Conservation (phyloP, 2,329 filamentous ascomycete species). For the Aspergillus ochraceoroseus region DNA sequence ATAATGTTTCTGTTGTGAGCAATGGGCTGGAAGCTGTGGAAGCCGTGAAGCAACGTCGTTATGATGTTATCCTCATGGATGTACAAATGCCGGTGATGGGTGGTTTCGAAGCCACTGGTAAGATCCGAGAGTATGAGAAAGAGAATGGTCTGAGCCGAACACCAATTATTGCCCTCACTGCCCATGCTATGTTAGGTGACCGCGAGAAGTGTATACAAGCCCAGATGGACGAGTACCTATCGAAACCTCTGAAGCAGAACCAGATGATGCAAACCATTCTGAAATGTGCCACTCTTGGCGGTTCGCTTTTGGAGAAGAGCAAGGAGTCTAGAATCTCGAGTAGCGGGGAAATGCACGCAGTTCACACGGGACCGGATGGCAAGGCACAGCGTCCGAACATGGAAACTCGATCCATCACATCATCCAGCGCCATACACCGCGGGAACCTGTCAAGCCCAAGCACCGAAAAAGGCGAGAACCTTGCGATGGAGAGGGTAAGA, state of each 20-base stretch:
- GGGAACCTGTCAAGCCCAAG: slow-evolving; percentile 60
- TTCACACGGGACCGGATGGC: slow-evolving; percentile 31
- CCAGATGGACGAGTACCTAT: slow-evolving; percentile 98
- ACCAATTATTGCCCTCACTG: slow-evolving; percentile 93
- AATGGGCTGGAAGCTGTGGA: slow-evolving; percentile 93
- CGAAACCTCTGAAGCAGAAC: slow-evolving; percentile 93
- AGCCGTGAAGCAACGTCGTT: slow-evolving; percentile 84
- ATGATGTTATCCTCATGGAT: slow-evolving; percentile 97
- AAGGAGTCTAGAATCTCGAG: slow-evolving; percentile 42
- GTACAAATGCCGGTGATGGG: slow-evolving; percentile 99
- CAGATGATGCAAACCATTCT: slow-evolving; percentile 97
- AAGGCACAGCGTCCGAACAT: slow-evolving; percentile 52
- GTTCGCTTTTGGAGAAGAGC: slow-evolving; percentile 42
- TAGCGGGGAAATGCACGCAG: slow-evolving; percentile 37
- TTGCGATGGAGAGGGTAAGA: slow-evolving; percentile 56
- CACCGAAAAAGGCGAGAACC: slow-evolving; percentile 56
- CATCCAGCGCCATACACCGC: slow-evolving; percentile 54
- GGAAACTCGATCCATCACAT: slow-evolving; percentile 64
- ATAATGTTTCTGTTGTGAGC: slow-evolving; percentile 67
- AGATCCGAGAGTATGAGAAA: slow-evolving; percentile 92
- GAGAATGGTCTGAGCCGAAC: slow-evolving; percentile 74
- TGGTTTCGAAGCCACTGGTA: slow-evolving; percentile 92
- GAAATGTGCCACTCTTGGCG: slow-evolving; percentile 86
- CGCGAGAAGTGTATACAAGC: slow-evolving; percentile 97
- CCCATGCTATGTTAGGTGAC: slow-evolving; percentile 97